These are phyloP conservation scores for Lactifluus rugatus DNA, from an alignment of 768 basidiomycete genomes.

Conservation along the genomic window DNA sequence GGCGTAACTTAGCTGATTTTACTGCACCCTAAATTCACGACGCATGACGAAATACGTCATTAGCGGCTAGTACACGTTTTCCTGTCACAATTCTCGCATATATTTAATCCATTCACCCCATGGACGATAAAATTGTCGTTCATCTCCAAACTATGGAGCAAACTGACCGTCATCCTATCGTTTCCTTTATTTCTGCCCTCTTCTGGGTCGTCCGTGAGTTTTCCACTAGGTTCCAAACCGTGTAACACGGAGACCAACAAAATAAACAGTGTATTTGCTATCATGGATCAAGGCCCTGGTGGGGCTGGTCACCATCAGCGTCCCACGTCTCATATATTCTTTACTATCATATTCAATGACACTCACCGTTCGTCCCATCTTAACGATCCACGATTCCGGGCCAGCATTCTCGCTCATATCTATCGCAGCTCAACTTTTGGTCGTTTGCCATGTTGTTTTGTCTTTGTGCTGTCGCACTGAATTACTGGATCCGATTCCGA, in stretches of 20 bases:
- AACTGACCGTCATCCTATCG: slow-evolving; percentile 52
- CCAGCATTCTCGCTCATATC: slow-evolving; percentile 6
- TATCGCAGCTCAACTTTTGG: slow-evolving; percentile 75
- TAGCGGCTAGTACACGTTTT: not conserved
- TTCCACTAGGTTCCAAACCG: not conserved
- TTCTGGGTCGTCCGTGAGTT: slow-evolving; percentile 78
- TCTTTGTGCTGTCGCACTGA: slow-evolving; percentile 53
- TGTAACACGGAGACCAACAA: slow-evolving; percentile 7
- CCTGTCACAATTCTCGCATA: not conserved
- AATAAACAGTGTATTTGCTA: slow-evolving; percentile 60
- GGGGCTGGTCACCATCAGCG: slow-evolving; percentile 71
- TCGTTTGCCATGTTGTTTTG: slow-evolving; percentile 73
- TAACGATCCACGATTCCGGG: not conserved
- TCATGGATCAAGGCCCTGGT: slow-evolving; percentile 69
- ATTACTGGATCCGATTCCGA: slow-evolving; percentile 79
- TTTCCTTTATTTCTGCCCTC: slow-evolving; percentile 68
- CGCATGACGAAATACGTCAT: slow-evolving; percentile 6
- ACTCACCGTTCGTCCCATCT: slow-evolving; percentile 45
- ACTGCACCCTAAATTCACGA: too few relatives aligned
- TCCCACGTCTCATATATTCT: slow-evolving; percentile 70
- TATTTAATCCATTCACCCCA: not conserved
- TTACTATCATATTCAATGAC: slow-evolving; percentile 84
- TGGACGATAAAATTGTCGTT: not conserved
- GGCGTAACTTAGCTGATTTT: too few relatives aligned
- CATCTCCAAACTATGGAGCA: slow-evolving; percentile 15